Evolutionary conservation across 805 yeast species (phyloP), one percentile per base, ranked within the genome.

Genomic region (Wickerhamiella azyma): DNA sequence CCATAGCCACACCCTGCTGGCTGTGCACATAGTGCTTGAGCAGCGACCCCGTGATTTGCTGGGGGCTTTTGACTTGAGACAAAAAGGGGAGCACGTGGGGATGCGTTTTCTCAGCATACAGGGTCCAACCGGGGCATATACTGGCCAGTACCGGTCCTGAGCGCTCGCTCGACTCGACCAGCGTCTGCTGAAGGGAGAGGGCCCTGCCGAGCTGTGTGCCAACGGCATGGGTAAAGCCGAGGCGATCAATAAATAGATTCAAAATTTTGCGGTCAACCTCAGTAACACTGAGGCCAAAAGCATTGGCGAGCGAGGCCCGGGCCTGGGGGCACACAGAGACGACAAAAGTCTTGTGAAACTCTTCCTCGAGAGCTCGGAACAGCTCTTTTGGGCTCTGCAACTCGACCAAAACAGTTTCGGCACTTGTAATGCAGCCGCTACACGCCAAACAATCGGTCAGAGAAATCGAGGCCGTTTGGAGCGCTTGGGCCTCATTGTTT

Each of bases 81-180:
- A 92, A 59, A 48, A 71, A 67, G 0, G 88, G 81, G 13, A 86
- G 64, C 9, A 92, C 66, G 52, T 82, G 78, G 0, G 95, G 94
- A 59, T 89, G 96, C 0, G 97, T 88, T 67, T 92, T 92, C 54
- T 92, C 97, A 0, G 89, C 94, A 57, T 92, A 92, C 24, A 92
- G 69, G 0, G 92, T 92, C 85, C 95, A 92, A 0, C 98, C 98
- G 0, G 98, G 98, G 62, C 97, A 89, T 0, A 81, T 71, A 11
- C 86, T 76, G 21, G 86, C 72, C 40, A 92, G 61, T 1, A 74
- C 57, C 0, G 94, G 94, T 36, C 39, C 39, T 14, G 13, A 14
- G 7, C 48, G 41, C 5, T 53, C 52, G 10, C 66, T 50, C 30
- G 69, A 66, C 45, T 74, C 72, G 26, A 66, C 62, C 3, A 77